Evolutionary conservation across 1,284 basidiomycete species (phyloP).

Genomic region (Sporisorium sorghi): DNA sequence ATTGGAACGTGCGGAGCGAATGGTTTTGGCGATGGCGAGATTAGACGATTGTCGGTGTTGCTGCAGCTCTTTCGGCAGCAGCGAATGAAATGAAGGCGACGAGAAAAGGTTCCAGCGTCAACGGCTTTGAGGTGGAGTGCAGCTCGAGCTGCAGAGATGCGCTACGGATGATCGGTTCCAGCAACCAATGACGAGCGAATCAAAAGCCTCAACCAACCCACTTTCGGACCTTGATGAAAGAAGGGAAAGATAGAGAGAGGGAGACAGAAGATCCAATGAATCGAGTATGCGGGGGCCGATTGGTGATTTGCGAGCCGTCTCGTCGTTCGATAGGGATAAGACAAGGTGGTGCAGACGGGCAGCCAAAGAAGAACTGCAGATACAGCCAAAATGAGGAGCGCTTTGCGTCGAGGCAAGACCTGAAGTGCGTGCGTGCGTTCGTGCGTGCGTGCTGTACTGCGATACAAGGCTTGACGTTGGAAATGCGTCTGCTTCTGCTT

Average conservation of each 20-base stretch:
- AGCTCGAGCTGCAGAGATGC: slow-evolving; percentile 17
- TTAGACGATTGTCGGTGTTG: slow-evolving; percentile 24
- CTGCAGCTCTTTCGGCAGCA: slow-evolving; percentile 7
- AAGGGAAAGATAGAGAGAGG: too few species aligned
- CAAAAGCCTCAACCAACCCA: slow-evolving; percentile 12
- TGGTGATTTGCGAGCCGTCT: neutral
- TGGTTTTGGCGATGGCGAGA: neutral
- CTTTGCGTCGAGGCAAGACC: neutral
- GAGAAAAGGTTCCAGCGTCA: slow-evolving; percentile 8
- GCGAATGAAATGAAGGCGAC: slow-evolving; percentile 15
- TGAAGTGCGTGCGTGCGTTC: neutral
- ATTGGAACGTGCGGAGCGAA: slow-evolving; percentile 22
- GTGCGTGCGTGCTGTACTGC: neutral
- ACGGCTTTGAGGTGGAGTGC: slow-evolving; percentile 17
- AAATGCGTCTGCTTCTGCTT: slow-evolving; percentile 10
- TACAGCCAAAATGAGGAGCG: neutral
- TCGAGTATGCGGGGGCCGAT: neutral
- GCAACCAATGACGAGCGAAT: neutral
- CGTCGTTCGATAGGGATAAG: slow-evolving; percentile 4
- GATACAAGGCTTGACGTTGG: slow-evolving; percentile 20
- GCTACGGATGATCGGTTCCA: slow-evolving; percentile 18
- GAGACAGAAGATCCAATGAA: neutral
- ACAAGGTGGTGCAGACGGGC: neutral
- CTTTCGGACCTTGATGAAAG: neutral
- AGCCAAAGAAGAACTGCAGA: neutral